Evolutionary conservation across 2,329 filamentous ascomycete species (phyloP).

Genomic region (Aphanoascus verrucosus): DNA sequence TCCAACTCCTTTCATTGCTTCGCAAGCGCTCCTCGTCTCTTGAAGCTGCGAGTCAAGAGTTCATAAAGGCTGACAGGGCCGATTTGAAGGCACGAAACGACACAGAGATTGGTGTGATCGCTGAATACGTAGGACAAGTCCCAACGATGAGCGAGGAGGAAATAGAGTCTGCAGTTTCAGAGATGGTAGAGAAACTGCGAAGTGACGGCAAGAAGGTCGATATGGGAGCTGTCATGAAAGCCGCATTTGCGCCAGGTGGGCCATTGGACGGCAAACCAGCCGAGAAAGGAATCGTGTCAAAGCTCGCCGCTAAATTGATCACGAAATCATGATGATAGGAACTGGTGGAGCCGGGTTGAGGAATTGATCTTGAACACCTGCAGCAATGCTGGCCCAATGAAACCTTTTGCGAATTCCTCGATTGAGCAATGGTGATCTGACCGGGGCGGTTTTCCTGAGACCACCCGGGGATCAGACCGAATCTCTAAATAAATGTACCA

Average conservation of each 20-base stretch:
- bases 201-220: slow-evolving; percentile 28
- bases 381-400: background rate
- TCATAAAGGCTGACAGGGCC: slow-evolving; percentile 30
- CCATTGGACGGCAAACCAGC: slow-evolving; percentile 36
- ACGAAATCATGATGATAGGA: slow-evolving; percentile 11
- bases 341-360: no score
- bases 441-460: no score
- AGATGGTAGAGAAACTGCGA: slow-evolving; percentile 29
- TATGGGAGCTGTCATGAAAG: slow-evolving; percentile 34
- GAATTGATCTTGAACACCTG: slow-evolving; percentile 3
- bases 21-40: slow-evolving; percentile 34
- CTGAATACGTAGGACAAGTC: slow-evolving; percentile 37
- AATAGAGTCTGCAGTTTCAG: slow-evolving; percentile 28
- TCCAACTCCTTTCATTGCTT: slow-evolving; percentile 38
- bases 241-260: slow-evolving; percentile 33
- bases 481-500: slow-evolving; percentile 7
- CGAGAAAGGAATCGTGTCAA: slow-evolving; percentile 33
- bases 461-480: slow-evolving; percentile 18
- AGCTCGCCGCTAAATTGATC: slow-evolving; percentile 30
- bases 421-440: no score
- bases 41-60: slow-evolving; percentile 34
- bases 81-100: slow-evolving; percentile 40
- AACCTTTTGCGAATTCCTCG: background rate
- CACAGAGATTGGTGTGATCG: slow-evolving; percentile 33
- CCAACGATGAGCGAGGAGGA: slow-evolving; percentile 34